A percentile compares a stretch with the other conserved stretches of the same genome.
phyloP scores from a whole-genome alignment of 2,329 filamentous ascomycete species.

The Metarhizium sp. region DNA sequence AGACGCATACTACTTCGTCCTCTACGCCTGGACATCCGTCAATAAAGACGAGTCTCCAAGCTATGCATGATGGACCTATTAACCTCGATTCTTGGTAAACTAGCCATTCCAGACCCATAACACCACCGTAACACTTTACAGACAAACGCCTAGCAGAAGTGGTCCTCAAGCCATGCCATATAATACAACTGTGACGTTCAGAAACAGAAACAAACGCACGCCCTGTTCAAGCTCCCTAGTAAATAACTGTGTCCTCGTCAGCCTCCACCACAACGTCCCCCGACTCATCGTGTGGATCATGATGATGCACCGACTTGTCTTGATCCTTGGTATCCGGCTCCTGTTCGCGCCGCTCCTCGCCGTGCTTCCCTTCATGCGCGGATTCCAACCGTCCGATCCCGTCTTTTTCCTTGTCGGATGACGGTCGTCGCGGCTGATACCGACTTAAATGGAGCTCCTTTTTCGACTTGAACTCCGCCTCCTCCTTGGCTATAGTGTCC shows the following conservation, averaged over 20 bases:
- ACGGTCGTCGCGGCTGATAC: slow-evolving; percentile 13
- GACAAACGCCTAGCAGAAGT: not conserved
- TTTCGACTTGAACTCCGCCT: slow-evolving; percentile 48
- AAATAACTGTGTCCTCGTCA: slow-evolving; percentile 86
- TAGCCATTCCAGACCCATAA: not conserved
- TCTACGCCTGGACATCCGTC: too few species aligned
- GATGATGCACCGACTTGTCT: slow-evolving; percentile 14
- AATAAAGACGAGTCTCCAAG: not conserved
- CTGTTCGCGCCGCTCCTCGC: not conserved
- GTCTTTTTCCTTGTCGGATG: slow-evolving; percentile 16
- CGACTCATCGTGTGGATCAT: slow-evolving; percentile 54
- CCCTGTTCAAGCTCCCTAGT: slow-evolving; percentile 40
- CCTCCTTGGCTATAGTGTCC: slow-evolving; percentile 53
- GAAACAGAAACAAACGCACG: not conserved
- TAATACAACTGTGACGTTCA: not conserved
- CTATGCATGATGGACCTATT: not conserved
- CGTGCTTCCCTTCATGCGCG: not conserved
- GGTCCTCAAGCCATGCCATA: not conserved
- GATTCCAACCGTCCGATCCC: slow-evolving; percentile 14
- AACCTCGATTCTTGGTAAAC: not conserved
- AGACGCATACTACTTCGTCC: too few species aligned
- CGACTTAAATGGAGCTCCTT: slow-evolving; percentile 29
- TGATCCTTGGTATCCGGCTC: not conserved
- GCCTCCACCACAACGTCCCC: slow-evolving; percentile 74
- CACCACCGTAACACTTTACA: not conserved